Evolutionary conservation across 2,329 filamentous ascomycete genomes (phyloP).

Genomic region (Verticillium albo-atrum): DNA sequence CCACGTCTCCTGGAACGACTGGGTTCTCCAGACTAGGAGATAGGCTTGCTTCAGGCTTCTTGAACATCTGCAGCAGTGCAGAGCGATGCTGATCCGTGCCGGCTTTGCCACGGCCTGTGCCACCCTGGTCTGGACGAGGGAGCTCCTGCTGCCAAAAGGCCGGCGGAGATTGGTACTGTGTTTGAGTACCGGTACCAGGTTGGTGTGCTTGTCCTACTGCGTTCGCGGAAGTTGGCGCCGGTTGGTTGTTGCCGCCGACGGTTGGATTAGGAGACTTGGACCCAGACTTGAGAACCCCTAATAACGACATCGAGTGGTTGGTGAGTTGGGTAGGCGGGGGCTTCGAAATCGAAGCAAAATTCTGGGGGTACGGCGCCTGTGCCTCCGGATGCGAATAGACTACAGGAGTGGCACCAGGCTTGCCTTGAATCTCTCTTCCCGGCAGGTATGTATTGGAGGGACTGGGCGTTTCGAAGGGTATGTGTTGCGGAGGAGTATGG

Average conservation of each 20-base stretch:
- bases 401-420: background rate
- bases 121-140: background rate
- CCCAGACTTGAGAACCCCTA: constrained; percentile 34
- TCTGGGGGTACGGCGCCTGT: constrained; percentile 5
- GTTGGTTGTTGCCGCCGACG: background rate
- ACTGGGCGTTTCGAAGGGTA: constrained; percentile 31
- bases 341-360: constrained; percentile 2
- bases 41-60: constrained; percentile 27
- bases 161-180: background rate
- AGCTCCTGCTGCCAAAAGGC: background rate
- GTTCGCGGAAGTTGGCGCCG: background rate
- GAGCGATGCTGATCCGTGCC: constrained; percentile 32
- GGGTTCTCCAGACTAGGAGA: background rate
- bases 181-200: background rate
- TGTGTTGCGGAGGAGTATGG: constrained; percentile 50
- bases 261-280: background rate
- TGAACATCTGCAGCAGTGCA: constrained; percentile 51
- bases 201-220: background rate
- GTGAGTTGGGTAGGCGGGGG: constrained; percentile 20
- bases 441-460: background rate
- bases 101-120: background rate
- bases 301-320: constrained; percentile 29
- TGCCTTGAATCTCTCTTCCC: background rate
- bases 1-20: background rate
- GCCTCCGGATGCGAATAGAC: background rate